Evolutionary conservation across 2,329 filamentous ascomycete species (phyloP), one percentile per base, ranked within the genome.

Genomic region (Periconia sp.): DNA sequence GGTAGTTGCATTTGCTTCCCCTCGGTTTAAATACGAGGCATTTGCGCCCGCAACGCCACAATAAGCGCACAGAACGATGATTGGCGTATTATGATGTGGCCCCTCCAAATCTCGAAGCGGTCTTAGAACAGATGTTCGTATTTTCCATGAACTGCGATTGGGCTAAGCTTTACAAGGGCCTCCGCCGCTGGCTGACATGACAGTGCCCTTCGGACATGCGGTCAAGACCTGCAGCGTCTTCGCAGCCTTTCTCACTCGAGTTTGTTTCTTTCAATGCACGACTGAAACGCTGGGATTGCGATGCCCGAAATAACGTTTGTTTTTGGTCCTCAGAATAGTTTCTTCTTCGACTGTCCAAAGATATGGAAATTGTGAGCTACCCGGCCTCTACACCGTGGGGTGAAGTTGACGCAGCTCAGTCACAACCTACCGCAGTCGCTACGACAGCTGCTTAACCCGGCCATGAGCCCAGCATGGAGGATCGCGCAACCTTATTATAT

Each of bases 311-410:
- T 73, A 55, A 66, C 65, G 2, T 71, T 72, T 50, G 60, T 72
- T 14, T 73, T 73, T 47, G 70, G 70, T 1, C 70, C 70, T n/a
- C 65, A 68, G 51, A 66, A 71, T 41, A 65, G 61, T 23, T 70
- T 73, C 51, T 73, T 72, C 58, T 73, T 73, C 40, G 70, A 73
- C 58, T 66, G 66, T 47, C 69, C 68, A 2, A 66, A 66, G 50
- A 57, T 64, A 67, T 73, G 70, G 70, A 73, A 71, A 56, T 72
- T 70, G 66, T 70, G 45, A 62, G 65, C 55, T 14, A 30, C 27
- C 31, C 40, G 43, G 14, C 9, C 37, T 30, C 41, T 30, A 15
- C 30, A 37, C 6, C 3, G 40, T 18, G 33, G 14, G 2, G n/a
- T 18, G 8, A 40, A 58, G 60, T 63, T 70, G 56, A 69, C 54